Evolutionary conservation across 148 eudicot genomes (phyloP).

Genomic region (Rheum nobile): DNA sequence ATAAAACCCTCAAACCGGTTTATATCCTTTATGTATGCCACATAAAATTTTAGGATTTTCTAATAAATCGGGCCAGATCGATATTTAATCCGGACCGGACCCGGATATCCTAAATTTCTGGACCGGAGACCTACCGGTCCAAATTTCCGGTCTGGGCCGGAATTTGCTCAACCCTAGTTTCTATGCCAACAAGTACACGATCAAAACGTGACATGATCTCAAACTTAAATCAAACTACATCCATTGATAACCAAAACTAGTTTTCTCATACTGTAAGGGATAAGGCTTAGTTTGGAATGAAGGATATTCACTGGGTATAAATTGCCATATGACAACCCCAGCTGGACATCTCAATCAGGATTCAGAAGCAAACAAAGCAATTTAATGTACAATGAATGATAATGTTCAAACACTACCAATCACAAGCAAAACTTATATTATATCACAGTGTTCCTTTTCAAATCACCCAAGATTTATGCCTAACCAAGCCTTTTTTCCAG

Average conservation of each 20-base stretch:
- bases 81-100: no score
- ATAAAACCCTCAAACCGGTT: no score
- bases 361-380: slow-evolving; percentile 3
- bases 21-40: no score
- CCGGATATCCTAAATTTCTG: no score
- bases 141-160: no score
- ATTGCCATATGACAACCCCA: not conserved
- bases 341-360: slow-evolving; percentile 2
- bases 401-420: not conserved
- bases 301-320: not conserved
- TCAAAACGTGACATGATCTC: no score
- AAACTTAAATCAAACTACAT: not conserved
- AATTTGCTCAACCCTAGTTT: no score
- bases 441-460: not conserved
- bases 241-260: not conserved
- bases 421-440: not conserved
- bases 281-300: not conserved
- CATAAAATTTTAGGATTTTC: no score
- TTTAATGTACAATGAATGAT: slow-evolving; percentile 1
- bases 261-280: not conserved
- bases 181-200: no score
- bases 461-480: slow-evolving; percentile 2
- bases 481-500: not conserved
- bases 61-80: no score
- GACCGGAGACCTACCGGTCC: no score